Base-by-base conservation (phyloP, 208 protist genomes). In the Acanthamoeba sp. region DNA sequence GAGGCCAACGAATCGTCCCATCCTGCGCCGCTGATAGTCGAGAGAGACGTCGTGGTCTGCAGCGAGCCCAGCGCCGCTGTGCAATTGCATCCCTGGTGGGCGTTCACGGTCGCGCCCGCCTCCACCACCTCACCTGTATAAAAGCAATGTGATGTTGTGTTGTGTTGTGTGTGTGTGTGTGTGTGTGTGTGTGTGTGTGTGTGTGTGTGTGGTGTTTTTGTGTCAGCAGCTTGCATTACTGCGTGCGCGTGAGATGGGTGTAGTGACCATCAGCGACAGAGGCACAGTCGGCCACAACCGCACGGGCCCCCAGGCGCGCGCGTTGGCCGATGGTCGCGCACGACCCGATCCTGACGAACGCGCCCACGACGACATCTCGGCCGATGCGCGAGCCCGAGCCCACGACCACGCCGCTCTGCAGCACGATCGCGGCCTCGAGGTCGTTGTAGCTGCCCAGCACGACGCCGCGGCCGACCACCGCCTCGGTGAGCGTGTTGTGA, bases 241-340 rank as follows among this genome's bases (percentile, higher is more conserved):
- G 55, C 12, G 22, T 27, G 55, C 16, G 22, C 16, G n/a, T 32
- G 59, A 24, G 59, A 24, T 7, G 59, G 2, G 20, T 24, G 20
- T 48, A 10, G 3, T 3, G 3, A 73, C 64, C 64, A 36, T n/a
- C 64, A 36, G 64, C 10, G 2, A 73, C 12, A 40, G 27, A 9
- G 34, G 64, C 64, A 18, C 64, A 73, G 64, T 73, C 64, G 12
- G n/a, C 64, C 64, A 73, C 64, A n/a, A 73, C 27, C n/a, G 34
- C 64, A 27, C 64, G 64, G 34, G 64, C 64, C 1, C 64, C 64
- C 3, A 73, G 10, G 27, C 34, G 64, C 1, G 2, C 64, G 7
- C 29, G 27, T 16, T 36, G 64, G 27, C 64, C 64, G 64, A 73
- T n/a, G 18, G 64, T 38, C 32, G 27, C 64, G 29, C 64, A 73